Evolutionary conservation across 2,329 filamentous ascomycete genomes (phyloP).

Genomic region (Ilyonectria robusta): DNA sequence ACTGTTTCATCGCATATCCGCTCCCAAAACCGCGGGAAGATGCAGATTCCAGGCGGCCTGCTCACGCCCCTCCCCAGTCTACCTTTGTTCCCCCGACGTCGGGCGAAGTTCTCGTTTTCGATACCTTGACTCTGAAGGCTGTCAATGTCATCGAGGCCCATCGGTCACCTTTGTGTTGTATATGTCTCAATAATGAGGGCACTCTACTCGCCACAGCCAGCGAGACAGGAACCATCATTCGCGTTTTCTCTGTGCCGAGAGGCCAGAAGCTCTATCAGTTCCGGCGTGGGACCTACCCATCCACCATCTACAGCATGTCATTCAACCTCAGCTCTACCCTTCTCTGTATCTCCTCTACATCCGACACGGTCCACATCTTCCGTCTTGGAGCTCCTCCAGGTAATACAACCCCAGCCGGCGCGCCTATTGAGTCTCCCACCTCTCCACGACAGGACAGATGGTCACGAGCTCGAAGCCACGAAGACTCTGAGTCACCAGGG

Average conservation of each 20-base stretch:
- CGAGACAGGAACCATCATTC: slow-evolving; percentile 97
- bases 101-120: slow-evolving; percentile 93
- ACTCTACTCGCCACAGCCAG: slow-evolving; percentile 94
- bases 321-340: slow-evolving; percentile 96
- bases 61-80: slow-evolving; percentile 87
- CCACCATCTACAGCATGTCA: slow-evolving; percentile 98
- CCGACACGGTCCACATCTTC: slow-evolving; percentile 97
- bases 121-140: slow-evolving; percentile 89
- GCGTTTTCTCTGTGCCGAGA: slow-evolving; percentile 92
- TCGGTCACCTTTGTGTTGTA: slow-evolving; percentile 89
- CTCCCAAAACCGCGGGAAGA: slow-evolving; percentile 81
- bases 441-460: slow-evolving; percentile 66
- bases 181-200: slow-evolving; percentile 93
- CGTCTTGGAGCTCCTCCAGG: slow-evolving; percentile 73
- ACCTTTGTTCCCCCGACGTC: slow-evolving; percentile 87
- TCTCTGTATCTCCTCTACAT: slow-evolving; percentile 94
- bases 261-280: slow-evolving; percentile 97
- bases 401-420: slow-evolving; percentile 53
- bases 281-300: slow-evolving; percentile 93
- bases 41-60: slow-evolving; percentile 71
- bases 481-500: slow-evolving; percentile 57
- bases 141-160: slow-evolving; percentile 97
- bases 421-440: slow-evolving; percentile 55
- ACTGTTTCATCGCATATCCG: slow-evolving; percentile 95
- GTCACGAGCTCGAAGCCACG: slow-evolving; percentile 67